Evolutionary conservation across 441 rosid species (phyloP), one percentile per base, ranked within the genome.

Genomic region (Brassica balearica): DNA sequence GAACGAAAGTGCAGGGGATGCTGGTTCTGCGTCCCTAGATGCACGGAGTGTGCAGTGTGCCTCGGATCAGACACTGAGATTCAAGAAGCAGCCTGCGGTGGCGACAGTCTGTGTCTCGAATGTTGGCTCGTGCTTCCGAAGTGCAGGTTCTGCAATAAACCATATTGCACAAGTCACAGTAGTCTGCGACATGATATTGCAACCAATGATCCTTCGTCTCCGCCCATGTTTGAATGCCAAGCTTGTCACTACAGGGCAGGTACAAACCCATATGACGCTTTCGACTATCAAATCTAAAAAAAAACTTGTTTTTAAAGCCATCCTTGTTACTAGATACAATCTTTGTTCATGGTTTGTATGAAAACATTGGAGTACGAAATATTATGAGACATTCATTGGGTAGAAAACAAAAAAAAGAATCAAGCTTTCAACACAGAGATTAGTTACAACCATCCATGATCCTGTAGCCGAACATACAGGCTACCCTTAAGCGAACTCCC

Each of bases 51-150:
- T 5, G 85, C 89, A 0, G 76, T 74, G 38, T 93, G 97, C 14
- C 69, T 86, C 2, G 77, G 80, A 20, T 25, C 65, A 9, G 91
- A 80, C 1, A 53, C 55, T 46, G 93, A 90, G 65, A 15, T 65
- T 38, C 95, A 88, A 67, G 90, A 87, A 68, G 74, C 91, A 23
- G 84, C 82, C 6, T 93, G 98, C 23, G 65, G 63, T 0, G 59
- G 53, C 0, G 95, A 89, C 19, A 53, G 76, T 5, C 32, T 92
- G 74, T 93, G 98, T 77, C 83, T 80, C 55, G 75, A 74, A 5
- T 93, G 98, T 70, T 96, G 99, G 98, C 85, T 91, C 75, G 81
- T 12, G 62, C 90, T 93, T 51, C 89, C 94, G 0, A 93, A 93
- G 78, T 96, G 99, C 60, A 81, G 77, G 58, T 82, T 83, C 55